A percentile compares a stretch with the other conserved stretches of the same genome.
Conservation (phyloP, 2,329 filamentous ascomycete species). For the Stromatinia cepivora region DNA sequence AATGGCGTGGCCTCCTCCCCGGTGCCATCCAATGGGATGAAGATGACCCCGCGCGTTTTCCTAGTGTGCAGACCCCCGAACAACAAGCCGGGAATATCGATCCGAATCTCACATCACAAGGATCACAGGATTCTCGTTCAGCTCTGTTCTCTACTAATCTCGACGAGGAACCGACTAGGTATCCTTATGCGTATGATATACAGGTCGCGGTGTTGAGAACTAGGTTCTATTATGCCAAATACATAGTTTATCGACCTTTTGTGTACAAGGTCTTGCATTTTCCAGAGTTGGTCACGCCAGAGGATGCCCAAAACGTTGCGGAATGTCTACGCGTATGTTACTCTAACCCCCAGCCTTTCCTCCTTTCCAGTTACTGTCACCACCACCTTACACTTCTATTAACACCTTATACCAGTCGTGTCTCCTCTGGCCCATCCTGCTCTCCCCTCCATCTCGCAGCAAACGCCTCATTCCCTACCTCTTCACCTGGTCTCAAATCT, state of each 20-base stretch:
- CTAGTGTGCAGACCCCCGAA: slow-evolving; percentile 28
- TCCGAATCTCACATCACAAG: slow-evolving; percentile 26
- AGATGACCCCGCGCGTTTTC: slow-evolving; percentile 49
- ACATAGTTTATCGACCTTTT: slow-evolving; percentile 58
- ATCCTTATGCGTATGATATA: slow-evolving; percentile 55
- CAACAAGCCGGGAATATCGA: slow-evolving; percentile 25
- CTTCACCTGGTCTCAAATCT: slow-evolving; percentile 63
- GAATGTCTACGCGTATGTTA: slow-evolving; percentile 50
- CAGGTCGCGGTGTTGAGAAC: slow-evolving; percentile 58
- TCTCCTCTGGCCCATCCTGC: slow-evolving; percentile 60
- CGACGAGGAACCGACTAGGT: slow-evolving; percentile 46
- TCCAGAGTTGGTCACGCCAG: slow-evolving; percentile 52
- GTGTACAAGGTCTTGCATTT: slow-evolving; percentile 61
- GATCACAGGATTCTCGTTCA: slow-evolving; percentile 33
- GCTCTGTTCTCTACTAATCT: slow-evolving; percentile 51
- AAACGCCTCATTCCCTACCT: slow-evolving; percentile 60
- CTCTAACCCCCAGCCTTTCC: not conserved
- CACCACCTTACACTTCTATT: slow-evolving; percentile 6
- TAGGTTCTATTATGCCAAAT: slow-evolving; percentile 59
- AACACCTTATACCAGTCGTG: slow-evolving; percentile 44
- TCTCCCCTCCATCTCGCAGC: slow-evolving; percentile 56
- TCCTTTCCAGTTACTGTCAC: not conserved
- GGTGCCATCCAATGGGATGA: slow-evolving; percentile 58
- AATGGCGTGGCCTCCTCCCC: slow-evolving; percentile 59
- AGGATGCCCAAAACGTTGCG: slow-evolving; percentile 56